Percentiles rank a stretch among this genome's conserved stretches.
Evolutionary conservation across 108 stramenopile species (phyloP).

Genomic region (Pseudonitzschia delicatissima): DNA sequence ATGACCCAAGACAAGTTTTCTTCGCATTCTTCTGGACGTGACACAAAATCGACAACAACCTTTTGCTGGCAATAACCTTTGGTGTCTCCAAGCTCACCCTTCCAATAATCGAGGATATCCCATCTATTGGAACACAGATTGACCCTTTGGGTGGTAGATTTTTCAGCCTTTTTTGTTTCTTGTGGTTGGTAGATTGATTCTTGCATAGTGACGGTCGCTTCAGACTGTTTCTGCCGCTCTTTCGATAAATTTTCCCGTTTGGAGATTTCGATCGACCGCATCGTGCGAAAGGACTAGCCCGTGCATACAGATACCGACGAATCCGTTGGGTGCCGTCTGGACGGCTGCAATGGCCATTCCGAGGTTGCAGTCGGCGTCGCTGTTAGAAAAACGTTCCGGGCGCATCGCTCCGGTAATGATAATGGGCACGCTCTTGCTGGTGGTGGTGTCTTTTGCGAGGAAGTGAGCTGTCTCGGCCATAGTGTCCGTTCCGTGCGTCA

Average conservation of each 20-base stretch:
- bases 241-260: not conserved
- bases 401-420: constrained; percentile 56
- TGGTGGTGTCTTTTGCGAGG: not conserved
- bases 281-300: constrained; percentile 13
- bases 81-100: no score
- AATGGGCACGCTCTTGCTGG: constrained; percentile 1
- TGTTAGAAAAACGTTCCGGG: constrained; percentile 54
- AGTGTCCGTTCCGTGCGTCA: constrained; percentile 60
- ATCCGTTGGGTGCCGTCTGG: not conserved
- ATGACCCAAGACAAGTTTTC: no score
- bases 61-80: no score
- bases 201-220: no score
- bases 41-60: no score
- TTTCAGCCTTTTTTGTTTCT: no score
- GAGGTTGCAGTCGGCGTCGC: constrained; percentile 50
- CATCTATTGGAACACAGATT: no score
- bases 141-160: no score
- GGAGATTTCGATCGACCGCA: not conserved
- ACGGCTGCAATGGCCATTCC: constrained; percentile 43
- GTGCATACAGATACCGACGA: constrained; percentile 17
- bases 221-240: no score
- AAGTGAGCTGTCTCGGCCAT: constrained; percentile 48
- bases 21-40: no score
- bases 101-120: no score
- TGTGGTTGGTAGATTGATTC: no score